Percentiles rank a stretch among this genome's conserved stretches.
phyloP scores from a whole-genome alignment of 306 rosid genomes.

The Malus fusca region DNA sequence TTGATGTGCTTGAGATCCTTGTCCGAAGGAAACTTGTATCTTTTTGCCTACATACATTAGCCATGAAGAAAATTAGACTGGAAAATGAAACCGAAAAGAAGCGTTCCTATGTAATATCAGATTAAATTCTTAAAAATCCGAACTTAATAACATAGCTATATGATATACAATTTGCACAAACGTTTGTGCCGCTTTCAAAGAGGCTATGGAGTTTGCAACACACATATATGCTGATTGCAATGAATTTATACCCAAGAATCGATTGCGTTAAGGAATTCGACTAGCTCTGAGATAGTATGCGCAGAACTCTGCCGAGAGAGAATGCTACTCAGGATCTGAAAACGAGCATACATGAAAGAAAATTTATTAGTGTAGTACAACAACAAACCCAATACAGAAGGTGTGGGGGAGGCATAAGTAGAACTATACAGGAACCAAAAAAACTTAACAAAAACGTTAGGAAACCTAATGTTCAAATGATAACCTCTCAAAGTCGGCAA shows the following conservation, averaged over 20 bases:
- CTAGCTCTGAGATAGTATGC: conserved; percentile 57
- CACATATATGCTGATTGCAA: not conserved
- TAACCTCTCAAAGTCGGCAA: conserved; percentile 69
- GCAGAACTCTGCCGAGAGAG: conserved; percentile 46
- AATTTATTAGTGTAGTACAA: conserved; percentile 13
- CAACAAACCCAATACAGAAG: not conserved
- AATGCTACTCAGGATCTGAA: conserved; percentile 54
- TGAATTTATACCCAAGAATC: conserved; percentile 60
- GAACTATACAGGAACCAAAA: not conserved
- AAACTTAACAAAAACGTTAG: not conserved
- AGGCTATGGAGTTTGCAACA: not conserved
- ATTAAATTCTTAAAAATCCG: not conserved
- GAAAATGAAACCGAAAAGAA: conserved; percentile 22
- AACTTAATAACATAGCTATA: not conserved
- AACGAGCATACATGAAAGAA: conserved; percentile 6
- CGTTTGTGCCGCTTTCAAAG: not conserved
- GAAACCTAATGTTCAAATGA: conserved; percentile 6
- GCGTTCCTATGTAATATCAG: not conserved
- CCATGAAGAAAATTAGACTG: conserved; percentile 17
- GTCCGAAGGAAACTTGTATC: conserved; percentile 63
- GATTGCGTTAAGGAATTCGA: conserved; percentile 46
- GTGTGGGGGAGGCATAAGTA: not conserved
- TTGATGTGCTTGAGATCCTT: conserved; percentile 85
- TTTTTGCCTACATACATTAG: conserved; percentile 41
- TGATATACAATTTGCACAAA: not conserved